These are phyloP conservation scores for Dioscorea alata DNA, from an alignment of 106 monocot genomes.

Conservation along the genomic window DNA sequence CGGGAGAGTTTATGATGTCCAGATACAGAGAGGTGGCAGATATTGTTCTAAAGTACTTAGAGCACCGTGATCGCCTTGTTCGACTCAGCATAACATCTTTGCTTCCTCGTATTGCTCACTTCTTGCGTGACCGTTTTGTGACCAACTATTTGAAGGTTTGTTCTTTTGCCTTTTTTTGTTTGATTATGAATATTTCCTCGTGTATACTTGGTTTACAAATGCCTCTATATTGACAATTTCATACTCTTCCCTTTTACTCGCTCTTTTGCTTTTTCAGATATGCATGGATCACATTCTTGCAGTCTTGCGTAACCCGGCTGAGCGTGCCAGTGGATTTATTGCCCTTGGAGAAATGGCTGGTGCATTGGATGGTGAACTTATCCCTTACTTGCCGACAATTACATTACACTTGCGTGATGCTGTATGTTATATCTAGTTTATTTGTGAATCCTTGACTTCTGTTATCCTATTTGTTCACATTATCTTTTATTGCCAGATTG, in stretches of 20 bases:
- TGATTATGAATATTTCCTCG: neutral
- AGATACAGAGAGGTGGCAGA: constrained; percentile 98
- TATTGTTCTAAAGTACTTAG: constrained; percentile 90
- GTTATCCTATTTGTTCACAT: neutral
- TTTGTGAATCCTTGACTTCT: neutral
- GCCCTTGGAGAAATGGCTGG: constrained; percentile 99
- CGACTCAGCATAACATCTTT: constrained; percentile 96
- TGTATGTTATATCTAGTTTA: constrained; percentile 39
- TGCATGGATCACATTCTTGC: constrained; percentile 98
- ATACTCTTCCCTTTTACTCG: neutral
- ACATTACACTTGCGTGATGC: constrained; percentile 80
- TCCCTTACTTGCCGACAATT: constrained; percentile 81
- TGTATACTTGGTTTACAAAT: too few relatives aligned
- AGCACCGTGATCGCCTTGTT: constrained; percentile 93
- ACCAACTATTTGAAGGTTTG: constrained; percentile 88
- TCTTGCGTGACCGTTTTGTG: constrained; percentile 96
- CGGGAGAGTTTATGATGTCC: constrained; percentile 99
- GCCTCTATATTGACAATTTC: neutral
- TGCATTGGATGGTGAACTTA: constrained; percentile 85
- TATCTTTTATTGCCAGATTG: constrained; percentile 51
- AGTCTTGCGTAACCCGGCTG: constrained; percentile 80
- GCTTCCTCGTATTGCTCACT: constrained; percentile 97
- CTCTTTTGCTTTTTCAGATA: constrained; percentile 31
- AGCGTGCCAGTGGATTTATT: constrained; percentile 90
- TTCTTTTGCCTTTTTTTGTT: neutral